Evolutionary conservation across 768 basidiomycete species (phyloP).

Genomic region (Chalciporus sphaerocephalus): DNA sequence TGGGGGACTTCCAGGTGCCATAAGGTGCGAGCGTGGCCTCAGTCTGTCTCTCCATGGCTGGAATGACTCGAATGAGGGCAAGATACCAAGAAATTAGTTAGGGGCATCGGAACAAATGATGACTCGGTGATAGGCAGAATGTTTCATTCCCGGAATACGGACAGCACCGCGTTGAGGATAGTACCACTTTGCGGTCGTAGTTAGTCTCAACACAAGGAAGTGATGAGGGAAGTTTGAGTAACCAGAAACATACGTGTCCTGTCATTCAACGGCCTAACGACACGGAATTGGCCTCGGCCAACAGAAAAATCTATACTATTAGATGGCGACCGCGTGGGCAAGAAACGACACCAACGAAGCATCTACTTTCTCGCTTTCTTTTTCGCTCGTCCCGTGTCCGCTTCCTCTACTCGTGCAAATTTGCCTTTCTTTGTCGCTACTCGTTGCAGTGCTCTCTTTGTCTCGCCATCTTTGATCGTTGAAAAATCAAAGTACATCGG

Average conservation of each 20-base stretch:
- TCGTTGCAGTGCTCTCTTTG: slow-evolving; percentile 59
- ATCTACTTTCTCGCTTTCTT: slow-evolving; percentile 14
- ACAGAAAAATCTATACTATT: neutral
- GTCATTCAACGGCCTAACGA: neutral
- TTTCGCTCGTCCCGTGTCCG: slow-evolving; percentile 5
- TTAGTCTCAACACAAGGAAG: too few species aligned
- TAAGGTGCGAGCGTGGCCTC: slow-evolving; percentile 38
- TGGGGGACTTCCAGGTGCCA: slow-evolving; percentile 55
- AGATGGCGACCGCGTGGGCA: neutral
- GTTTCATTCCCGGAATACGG: too few species aligned
- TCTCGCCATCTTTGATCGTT: slow-evolving; percentile 64
- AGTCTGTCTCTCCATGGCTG: neutral
- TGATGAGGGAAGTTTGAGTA: too few species aligned
- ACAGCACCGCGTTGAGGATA: too few species aligned
- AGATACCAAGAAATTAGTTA: neutral
- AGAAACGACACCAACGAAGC: neutral
- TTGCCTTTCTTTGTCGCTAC: slow-evolving; percentile 54
- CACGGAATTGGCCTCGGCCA: neutral
- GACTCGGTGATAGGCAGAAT: too few species aligned
- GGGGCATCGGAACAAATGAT: too few species aligned
- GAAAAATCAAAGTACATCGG: slow-evolving; percentile 64
- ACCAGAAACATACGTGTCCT: neutral
- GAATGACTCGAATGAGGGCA: neutral
- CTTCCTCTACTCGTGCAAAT: slow-evolving; percentile 13
- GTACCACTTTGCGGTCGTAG: too few species aligned